Percentiles rank a stretch among this genome's conserved stretches.
phyloP scores from a whole-genome alignment of 2,329 filamentous ascomycete species.

The Claviceps capensis region DNA sequence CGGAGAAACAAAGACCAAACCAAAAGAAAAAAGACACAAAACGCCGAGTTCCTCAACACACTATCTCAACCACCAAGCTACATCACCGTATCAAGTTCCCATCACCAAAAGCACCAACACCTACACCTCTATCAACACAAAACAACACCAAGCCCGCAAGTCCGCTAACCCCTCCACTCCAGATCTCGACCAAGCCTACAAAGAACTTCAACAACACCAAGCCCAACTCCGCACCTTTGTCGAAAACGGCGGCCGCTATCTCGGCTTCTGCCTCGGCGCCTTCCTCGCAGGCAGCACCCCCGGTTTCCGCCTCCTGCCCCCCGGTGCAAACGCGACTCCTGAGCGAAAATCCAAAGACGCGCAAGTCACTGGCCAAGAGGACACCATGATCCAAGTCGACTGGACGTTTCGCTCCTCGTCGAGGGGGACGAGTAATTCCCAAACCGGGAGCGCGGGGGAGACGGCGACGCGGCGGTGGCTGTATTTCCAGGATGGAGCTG shows the following conservation, averaged over 20 bases:
- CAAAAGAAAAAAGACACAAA: too few species aligned
- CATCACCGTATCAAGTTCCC: too few species aligned
- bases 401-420: constrained; percentile 10
- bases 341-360: constrained; percentile 7
- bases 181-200: constrained; percentile 11
- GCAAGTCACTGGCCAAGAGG: constrained; percentile 8
- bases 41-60: too few species aligned
- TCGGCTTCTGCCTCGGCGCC: constrained; percentile 16
- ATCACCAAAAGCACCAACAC: too few species aligned
- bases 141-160: too few species aligned
- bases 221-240: constrained; percentile 10
- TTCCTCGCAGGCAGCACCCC: constrained; percentile 13
- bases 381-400: constrained; percentile 13
- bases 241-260: constrained; percentile 11
- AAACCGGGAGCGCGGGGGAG: constrained; percentile 4
- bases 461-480: constrained; percentile 10
- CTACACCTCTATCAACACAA: too few species aligned
- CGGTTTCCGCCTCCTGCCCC: constrained; percentile 11
- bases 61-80: too few species aligned
- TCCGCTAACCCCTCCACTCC: background rate
- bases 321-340: constrained; percentile 2
- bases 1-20: too few species aligned
- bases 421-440: background rate
- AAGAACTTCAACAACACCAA: constrained; percentile 6
- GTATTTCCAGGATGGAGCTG: constrained; percentile 15